Evolutionary conservation across 169 alveolate species (phyloP), one percentile per base, ranked within the genome.

Genomic region (Haemoproteus tartakovskyi): DNA sequence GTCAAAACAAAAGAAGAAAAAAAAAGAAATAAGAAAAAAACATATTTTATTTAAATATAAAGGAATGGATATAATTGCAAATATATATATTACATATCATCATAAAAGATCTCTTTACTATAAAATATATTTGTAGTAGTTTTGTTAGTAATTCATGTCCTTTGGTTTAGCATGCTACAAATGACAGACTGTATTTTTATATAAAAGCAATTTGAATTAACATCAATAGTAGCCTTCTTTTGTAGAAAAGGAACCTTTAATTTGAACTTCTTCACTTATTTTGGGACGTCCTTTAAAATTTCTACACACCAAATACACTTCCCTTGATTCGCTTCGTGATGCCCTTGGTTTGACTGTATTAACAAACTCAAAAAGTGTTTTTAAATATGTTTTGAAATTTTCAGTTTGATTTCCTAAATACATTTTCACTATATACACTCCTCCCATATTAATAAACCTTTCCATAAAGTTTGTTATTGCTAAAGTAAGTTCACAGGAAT

Each of bases 321-420:
- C 93, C 46, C 84, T 67, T 11, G 90, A 82, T 41, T 82, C 90
- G 19, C 87, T 61, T 21, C 93, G 61, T 24, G 88, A 88, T 3
- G 93, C 93, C 86, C 45, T 79, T 0, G 93, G 93, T 63, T 88
- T 88, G 18, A 87, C 83, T 0, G 91, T 79, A 50, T 85, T 62
- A 29, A 88, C 93, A 24, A 61, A 43, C 48, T 67, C 60, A 60
- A 88, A 88, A 21, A 78, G 81, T 9, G 88, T 81, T 51, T 85
- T 85, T 41, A 88, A 67, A 60, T 88, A 88, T 0, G 91, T 88
- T 36, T 82, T 85, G 37, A 86, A 70, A 57, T 84, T 88, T n/a
- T 47, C 38, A 38, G 88, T 78, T 62, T 88, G 93, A 30, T 90
- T 83, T 2, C 93, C 93, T 82, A 88, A 74, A 60, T 86, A 88